Base-by-base conservation (phyloP, 768 basidiomycete genomes). In the Auricularia sp. region DNA sequence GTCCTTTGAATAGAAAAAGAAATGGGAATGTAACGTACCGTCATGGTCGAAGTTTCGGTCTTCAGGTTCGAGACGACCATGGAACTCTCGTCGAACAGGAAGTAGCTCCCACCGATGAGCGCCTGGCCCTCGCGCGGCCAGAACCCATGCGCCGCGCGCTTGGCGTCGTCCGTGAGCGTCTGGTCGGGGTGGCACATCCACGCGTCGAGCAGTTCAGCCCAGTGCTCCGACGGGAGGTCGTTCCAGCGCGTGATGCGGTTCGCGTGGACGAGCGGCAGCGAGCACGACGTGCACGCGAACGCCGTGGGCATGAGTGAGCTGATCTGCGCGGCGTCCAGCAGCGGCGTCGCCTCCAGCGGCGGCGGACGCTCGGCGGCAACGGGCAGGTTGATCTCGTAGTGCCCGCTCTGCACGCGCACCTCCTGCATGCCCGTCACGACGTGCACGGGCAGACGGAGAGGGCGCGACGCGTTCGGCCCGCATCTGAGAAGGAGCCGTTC, bases 121-220 rank as follows among this genome's bases (percentile, higher is more conserved):
- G 87, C 91, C 68, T 91, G 83, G 1, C 83, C 82, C 16, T 72
- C 70, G 3, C 77, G 74, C 1, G 96, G 95, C 89, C 90, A 93
- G 73, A 98, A 89, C 18, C 89, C 90, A 65, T 81, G 75, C 74
- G 76, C 78, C 67, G 82, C 81, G 66, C 83, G 79, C 61, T 83
- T 75, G 3, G 92, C 81, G 14, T 86, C 83, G 39, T 87, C 86
- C 66, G 88, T 84, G 61, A 98, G 77, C 53, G 83, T 86, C 77
- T 96, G 93, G 70, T 97, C 93, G 8, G 86, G 74, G 74, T 98
- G 96, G 70, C 96, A 98, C 90, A 98, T 93, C 96, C 96, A 98
- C 6, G 94, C 89, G 67, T 98, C 96, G 21, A 98, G 85, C 16
- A 98, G 85, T 73, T 98, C 96, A 67, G 93, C 88, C 96, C 96